Evolutionary conservation across 2,329 filamentous ascomycete genomes (phyloP).

Genomic region (Colletotrichum gloeosporioides): DNA sequence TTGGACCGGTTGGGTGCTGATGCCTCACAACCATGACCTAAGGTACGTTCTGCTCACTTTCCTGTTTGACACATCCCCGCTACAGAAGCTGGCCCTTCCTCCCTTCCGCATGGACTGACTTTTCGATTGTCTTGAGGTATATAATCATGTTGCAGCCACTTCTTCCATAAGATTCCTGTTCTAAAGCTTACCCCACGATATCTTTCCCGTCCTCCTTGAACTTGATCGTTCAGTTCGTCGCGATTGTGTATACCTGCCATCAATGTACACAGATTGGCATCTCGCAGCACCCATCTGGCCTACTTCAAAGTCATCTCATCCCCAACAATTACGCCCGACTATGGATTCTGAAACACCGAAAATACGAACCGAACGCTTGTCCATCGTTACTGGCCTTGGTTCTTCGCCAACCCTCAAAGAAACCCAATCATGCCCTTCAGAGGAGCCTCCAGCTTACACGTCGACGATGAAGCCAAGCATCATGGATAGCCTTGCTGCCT

Average conservation of each 20-base stretch:
- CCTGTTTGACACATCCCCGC: not conserved
- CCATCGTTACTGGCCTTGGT: not conserved
- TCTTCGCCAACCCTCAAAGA: not conserved
- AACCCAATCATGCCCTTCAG: not conserved
- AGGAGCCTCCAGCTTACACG: constrained; percentile 23
- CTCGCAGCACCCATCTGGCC: not conserved
- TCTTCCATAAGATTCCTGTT: not conserved
- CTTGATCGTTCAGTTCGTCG: not conserved
- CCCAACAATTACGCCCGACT: not conserved
- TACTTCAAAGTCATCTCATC: not conserved
- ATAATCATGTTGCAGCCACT: not conserved
- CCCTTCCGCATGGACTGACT: not conserved
- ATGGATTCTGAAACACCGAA: not conserved
- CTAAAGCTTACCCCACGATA: not conserved
- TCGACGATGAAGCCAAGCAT: constrained; percentile 52
- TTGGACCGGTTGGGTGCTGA: not conserved
- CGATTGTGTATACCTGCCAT: not conserved
- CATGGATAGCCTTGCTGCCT: constrained; percentile 66
- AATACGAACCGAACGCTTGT: not conserved
- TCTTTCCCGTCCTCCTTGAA: not conserved
- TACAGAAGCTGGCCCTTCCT: not conserved
- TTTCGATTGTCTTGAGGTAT: not conserved
- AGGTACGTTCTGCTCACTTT: not conserved
- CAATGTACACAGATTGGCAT: not conserved
- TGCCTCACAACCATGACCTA: not conserved